Conservation (phyloP, 2,329 filamentous ascomycete genomes). For the Niveomyces coronatus region DNA sequence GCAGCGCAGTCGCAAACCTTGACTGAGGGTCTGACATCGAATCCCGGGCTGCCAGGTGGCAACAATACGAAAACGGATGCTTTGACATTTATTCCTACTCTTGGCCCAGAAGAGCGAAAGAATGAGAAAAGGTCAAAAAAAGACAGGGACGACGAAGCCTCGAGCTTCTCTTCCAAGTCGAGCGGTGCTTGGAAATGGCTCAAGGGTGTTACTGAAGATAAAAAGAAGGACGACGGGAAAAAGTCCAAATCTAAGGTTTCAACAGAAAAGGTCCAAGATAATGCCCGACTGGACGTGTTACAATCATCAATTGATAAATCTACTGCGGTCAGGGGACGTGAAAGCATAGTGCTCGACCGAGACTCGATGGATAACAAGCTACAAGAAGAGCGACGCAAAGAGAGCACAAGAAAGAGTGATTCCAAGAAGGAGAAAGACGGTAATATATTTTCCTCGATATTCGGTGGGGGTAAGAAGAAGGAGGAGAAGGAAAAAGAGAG, state of each 20-base stretch:
- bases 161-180: conserved; percentile 58
- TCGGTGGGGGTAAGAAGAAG: conserved; percentile 84
- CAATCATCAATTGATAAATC: conserved; percentile 78
- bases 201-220: conserved; percentile 63
- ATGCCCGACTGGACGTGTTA: conserved; percentile 72
- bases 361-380: conserved; percentile 61
- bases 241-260: conserved; percentile 53
- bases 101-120: conserved; percentile 60
- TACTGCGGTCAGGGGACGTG: conserved; percentile 55
- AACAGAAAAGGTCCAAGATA: conserved; percentile 58
- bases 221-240: conserved; percentile 51
- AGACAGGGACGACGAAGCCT: conserved; percentile 53
- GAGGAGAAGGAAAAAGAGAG: conserved; percentile 68
- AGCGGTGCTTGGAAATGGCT: conserved; percentile 63
- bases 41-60: conserved; percentile 56
- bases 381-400: conserved; percentile 75
- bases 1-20: conserved; percentile 15
- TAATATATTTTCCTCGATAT: conserved; percentile 88
- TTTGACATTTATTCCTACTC: conserved; percentile 70
- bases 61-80: conserved; percentile 60
- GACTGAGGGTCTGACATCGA: conserved; percentile 20
- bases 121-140: conserved; percentile 66
- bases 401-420: conserved; percentile 62
- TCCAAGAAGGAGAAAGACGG: conserved; percentile 88
- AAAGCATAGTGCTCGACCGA: conserved; percentile 76